Percentiles rank a stretch among this genome's conserved stretches.
phyloP scores from a whole-genome alignment of 345 rosid genomes.

The Stellera chamaejasme region DNA sequence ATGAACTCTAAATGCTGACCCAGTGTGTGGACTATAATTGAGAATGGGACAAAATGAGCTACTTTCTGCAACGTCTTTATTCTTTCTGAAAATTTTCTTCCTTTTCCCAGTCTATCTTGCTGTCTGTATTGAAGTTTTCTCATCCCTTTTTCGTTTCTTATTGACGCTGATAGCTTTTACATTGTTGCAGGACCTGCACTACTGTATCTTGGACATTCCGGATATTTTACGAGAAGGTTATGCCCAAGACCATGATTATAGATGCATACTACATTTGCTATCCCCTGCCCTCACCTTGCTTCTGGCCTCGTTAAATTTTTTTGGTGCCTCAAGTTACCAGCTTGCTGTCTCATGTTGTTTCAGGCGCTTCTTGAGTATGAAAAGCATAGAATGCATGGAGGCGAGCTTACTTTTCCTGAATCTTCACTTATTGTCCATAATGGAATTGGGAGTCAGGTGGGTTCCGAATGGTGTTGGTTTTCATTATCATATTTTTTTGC shows the following conservation, averaged over 20 bases:
- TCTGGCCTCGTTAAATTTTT: too few species aligned
- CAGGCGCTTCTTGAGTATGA: conserved; percentile 66
- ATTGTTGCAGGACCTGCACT: conserved; percentile 52
- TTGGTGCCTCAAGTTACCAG: not conserved
- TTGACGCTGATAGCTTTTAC: conserved; percentile 2
- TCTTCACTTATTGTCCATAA: conserved; percentile 29
- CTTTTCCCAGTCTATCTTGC: not conserved
- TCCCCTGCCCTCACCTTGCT: not conserved
- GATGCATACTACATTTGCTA: not conserved
- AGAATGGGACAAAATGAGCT: not conserved
- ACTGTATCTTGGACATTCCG: conserved; percentile 76
- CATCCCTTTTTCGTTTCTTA: not conserved
- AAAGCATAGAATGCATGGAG: conserved; percentile 44
- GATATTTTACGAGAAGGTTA: conserved; percentile 62
- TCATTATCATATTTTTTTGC: too few species aligned
- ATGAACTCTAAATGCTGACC: not conserved
- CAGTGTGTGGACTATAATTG: not conserved
- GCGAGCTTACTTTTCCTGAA: conserved; percentile 36
- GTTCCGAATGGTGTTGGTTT: not conserved
- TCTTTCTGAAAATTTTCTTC: too few species aligned
- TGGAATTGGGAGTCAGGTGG: conserved; percentile 49
- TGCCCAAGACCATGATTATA: not conserved
- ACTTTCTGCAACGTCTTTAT: too few species aligned
- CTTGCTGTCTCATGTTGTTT: conserved; percentile 4
- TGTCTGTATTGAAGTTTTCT: not conserved